These are phyloP conservation scores for Lolium multiflorum DNA, from an alignment of 176 grass and related monocot genomes.

Conservation along the genomic window DNA sequence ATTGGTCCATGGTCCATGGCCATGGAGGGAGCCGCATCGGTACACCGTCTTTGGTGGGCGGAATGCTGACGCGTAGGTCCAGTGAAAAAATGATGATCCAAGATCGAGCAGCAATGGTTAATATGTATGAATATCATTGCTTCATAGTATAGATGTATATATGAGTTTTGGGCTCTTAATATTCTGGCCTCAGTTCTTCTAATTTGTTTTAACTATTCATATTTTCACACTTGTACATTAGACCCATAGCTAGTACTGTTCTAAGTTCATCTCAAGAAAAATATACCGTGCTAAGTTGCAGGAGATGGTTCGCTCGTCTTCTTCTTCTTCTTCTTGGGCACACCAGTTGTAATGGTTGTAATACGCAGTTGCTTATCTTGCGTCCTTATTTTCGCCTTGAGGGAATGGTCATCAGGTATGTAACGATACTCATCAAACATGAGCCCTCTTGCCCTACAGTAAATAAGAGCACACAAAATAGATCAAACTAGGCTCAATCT, in stretches of 20 bases:
- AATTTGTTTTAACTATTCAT: background rate
- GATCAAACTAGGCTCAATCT: background rate
- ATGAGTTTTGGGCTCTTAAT: background rate
- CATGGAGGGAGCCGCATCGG: too few species aligned
- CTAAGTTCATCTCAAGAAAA: too few species aligned
- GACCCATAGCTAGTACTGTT: background rate
- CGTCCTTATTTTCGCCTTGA: background rate
- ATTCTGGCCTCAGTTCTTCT: background rate
- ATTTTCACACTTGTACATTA: background rate
- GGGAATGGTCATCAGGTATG: background rate
- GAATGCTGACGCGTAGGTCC: too few species aligned
- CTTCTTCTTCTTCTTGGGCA: background rate
- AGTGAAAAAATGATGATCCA: background rate
- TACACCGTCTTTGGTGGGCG: too few species aligned
- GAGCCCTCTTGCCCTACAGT: conserved; percentile 26
- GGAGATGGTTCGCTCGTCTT: background rate
- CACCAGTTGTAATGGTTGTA: background rate
- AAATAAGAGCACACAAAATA: background rate
- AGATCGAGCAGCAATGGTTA: background rate
- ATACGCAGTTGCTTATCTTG: conserved; percentile 9
- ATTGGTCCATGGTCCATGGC: too few species aligned
- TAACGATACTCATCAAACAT: background rate
- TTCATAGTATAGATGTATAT: background rate
- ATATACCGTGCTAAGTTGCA: background rate
- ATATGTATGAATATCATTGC: background rate